Percentiles rank a stretch among this genome's conserved stretches.
Evolutionary conservation across 345 rosid genomes (phyloP).

Genomic region (Brassica rapa): DNA sequence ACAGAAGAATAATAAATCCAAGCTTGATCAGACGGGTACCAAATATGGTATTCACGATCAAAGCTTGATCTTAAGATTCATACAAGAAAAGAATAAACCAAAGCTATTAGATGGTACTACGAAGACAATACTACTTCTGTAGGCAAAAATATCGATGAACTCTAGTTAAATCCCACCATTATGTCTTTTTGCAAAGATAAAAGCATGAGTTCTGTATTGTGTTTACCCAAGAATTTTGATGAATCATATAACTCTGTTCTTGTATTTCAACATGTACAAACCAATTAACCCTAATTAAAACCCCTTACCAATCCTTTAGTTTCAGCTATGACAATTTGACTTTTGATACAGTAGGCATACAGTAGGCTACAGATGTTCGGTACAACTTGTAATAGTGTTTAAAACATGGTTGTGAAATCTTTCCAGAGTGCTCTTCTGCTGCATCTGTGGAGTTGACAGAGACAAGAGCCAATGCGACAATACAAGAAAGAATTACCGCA

Average conservation of each 20-base stretch:
- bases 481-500: neutral
- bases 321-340: neutral
- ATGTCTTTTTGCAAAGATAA: too few relatives aligned
- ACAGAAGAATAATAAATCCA: neutral
- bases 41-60: too few relatives aligned
- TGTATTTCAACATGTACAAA: neutral
- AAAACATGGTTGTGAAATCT: neutral
- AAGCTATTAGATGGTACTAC: too few relatives aligned
- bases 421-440: neutral
- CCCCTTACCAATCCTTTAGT: neutral
- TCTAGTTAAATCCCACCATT: too few relatives aligned
- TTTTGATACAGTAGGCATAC: neutral
- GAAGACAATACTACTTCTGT: too few relatives aligned
- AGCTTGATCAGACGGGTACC: neutral
- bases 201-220: neutral
- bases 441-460: neutral
- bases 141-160: too few relatives aligned
- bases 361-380: neutral
- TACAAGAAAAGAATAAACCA: too few relatives aligned
- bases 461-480: neutral
- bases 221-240: neutral
- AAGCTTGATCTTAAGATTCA: too few relatives aligned
- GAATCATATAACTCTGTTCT: neutral
- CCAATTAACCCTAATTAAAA: neutral
- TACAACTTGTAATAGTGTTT: neutral